Conservation (phyloP, 2,329 filamentous ascomycete genomes). For the Cadophora malorum region DNA sequence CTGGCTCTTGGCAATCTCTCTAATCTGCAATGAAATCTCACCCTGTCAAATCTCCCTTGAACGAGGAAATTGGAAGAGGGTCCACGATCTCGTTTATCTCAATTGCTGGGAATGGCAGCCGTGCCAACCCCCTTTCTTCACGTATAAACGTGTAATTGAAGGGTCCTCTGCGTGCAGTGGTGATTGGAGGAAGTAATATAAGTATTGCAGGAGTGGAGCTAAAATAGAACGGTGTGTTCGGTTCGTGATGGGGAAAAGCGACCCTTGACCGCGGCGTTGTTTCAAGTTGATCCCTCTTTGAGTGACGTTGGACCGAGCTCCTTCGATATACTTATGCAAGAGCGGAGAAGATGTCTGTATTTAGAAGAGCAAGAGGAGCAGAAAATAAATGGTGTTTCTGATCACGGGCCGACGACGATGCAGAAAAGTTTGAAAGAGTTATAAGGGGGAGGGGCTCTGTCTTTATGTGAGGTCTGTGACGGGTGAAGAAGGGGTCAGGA, state of each 20-base stretch:
- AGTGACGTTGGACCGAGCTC: conserved; percentile 23
- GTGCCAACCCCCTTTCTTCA: not conserved
- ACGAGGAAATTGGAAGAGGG: conserved; percentile 1
- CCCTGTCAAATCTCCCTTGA: conserved; percentile 14
- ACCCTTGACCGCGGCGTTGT: conserved; percentile 23
- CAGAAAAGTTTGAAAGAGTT: not conserved
- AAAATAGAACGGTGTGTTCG: conserved; percentile 12
- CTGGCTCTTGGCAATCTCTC: conserved; percentile 16
- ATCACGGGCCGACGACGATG: not conserved
- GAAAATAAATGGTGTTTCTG: not conserved
- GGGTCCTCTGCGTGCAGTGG: not conserved
- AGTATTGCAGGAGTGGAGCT: conserved; percentile 11
- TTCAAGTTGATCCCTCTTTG: conserved; percentile 33
- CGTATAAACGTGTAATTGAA: conserved; percentile 24
- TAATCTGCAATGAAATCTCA: not conserved
- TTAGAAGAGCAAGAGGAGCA: not conserved
- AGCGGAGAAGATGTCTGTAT: not conserved
- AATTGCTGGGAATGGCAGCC: not conserved
- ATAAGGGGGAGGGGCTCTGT: conserved; percentile 2
- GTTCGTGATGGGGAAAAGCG: conserved; percentile 11
- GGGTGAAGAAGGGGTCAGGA: not conserved
- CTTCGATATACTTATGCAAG: conserved; percentile 6
- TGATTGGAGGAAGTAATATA: conserved; percentile 24
- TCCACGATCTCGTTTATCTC: conserved; percentile 13
- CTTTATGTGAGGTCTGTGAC: conserved; percentile 19